phyloP scores from a whole-genome alignment of 176 grass and related monocot species.

The Ananas comosus region DNA sequence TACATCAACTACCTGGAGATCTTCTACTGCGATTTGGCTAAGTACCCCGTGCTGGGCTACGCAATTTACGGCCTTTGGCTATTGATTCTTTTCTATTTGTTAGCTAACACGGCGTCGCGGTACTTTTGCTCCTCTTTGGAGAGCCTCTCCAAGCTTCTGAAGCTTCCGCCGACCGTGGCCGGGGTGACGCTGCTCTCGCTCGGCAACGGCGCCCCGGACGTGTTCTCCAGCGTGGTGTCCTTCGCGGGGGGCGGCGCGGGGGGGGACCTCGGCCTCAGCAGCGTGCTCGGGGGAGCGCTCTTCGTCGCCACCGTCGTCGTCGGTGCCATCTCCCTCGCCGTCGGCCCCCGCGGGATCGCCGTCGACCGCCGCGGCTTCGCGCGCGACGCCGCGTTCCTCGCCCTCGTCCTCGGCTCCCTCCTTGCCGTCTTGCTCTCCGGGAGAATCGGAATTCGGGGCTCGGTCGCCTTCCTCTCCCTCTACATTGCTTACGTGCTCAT shows the following conservation, averaged over 20 bases:
- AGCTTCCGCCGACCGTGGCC: constrained; percentile 47
- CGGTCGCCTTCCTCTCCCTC: constrained; percentile 34
- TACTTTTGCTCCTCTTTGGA: constrained; percentile 70
- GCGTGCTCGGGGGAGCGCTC: constrained; percentile 45
- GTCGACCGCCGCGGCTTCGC: constrained; percentile 41
- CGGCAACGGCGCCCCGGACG: constrained; percentile 64
- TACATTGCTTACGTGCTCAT: constrained; percentile 55
- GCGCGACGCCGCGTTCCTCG: constrained; percentile 43
- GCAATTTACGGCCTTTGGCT: constrained; percentile 33
- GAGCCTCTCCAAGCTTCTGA: constrained; percentile 33
- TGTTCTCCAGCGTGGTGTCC: constrained; percentile 53
- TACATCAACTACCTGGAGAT: constrained; percentile 48
- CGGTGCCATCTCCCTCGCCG: constrained; percentile 36
- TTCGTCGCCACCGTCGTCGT: constrained; percentile 53
- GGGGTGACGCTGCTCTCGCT: constrained; percentile 72
- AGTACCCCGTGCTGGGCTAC: constrained; percentile 24
- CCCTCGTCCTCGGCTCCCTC: constrained; percentile 26
- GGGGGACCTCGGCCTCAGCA: constrained; percentile 36
- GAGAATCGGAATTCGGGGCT: constrained; percentile 33
- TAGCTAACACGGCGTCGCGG: constrained; percentile 49
- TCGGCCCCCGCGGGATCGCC: constrained; percentile 5
- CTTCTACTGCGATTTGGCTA: constrained; percentile 37
- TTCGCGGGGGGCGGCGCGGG: constrained; percentile 18
- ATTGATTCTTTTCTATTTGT: constrained; percentile 54
- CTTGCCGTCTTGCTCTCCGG: constrained; percentile 24